Percentiles rank a stretch among this genome's conserved stretches.
Evolutionary conservation across 257 asterid species (phyloP).

Genomic region (Capsicum pubescens): DNA sequence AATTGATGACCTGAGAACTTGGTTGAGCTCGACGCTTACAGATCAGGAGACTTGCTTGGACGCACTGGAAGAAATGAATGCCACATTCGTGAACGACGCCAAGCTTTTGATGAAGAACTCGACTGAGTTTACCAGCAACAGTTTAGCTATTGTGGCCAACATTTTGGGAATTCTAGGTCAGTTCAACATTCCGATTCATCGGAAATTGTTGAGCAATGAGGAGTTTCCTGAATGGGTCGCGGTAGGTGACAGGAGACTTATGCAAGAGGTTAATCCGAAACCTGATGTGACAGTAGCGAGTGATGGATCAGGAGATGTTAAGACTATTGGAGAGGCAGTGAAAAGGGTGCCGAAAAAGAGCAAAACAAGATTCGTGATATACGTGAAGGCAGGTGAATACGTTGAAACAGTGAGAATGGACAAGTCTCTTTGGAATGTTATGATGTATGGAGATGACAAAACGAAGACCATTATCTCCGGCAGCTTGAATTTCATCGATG

Average conservation of each 20-base stretch:
- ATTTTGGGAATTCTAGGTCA: constrained; percentile 47
- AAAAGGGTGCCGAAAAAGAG: constrained; percentile 62
- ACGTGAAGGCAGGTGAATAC: constrained; percentile 65
- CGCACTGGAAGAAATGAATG: constrained; percentile 62
- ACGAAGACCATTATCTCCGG: constrained; percentile 55
- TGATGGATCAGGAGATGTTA: constrained; percentile 61
- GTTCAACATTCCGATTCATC: constrained; percentile 52
- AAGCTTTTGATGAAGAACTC: constrained; percentile 54
- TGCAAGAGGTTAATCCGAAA: constrained; percentile 48
- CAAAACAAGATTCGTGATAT: constrained; percentile 50
- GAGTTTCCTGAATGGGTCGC: constrained; percentile 63
- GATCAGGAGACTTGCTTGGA: constrained; percentile 81
- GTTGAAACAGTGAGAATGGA: constrained; percentile 64
- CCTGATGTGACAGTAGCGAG: constrained; percentile 66
- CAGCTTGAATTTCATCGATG: constrained; percentile 53
- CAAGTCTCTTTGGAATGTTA: constrained; percentile 67
- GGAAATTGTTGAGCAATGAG: constrained; percentile 47
- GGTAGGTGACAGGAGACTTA: constrained; percentile 57
- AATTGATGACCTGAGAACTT: constrained; percentile 57
- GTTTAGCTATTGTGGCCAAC: constrained; percentile 75
- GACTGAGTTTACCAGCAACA: constrained; percentile 63
- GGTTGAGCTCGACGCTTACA: constrained; percentile 73
- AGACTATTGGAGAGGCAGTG: constrained; percentile 58
- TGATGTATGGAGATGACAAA: constrained; percentile 82
- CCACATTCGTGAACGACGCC: constrained; percentile 48